Conservation (phyloP, 352 stramenopile genomes). For the Pythium chondricola region DNA sequence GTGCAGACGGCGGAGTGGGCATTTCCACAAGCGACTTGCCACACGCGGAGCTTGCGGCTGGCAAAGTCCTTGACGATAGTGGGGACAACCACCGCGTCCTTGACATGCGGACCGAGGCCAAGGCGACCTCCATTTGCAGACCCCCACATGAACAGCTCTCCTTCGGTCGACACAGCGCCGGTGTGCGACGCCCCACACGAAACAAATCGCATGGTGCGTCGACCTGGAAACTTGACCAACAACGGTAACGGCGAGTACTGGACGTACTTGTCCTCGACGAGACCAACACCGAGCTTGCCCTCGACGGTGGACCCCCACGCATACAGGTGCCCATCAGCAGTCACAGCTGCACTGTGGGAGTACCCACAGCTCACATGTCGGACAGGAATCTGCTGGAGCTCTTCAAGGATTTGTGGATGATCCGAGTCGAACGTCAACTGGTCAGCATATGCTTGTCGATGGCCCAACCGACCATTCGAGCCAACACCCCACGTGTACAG, state of each 20-base stretch:
- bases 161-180: slow-evolving; percentile 52
- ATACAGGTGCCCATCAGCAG: slow-evolving; percentile 69
- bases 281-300: slow-evolving; percentile 86
- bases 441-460: slow-evolving; percentile 39
- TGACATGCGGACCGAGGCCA: slow-evolving; percentile 71
- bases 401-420: slow-evolving; percentile 48
- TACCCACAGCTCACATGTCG: slow-evolving; percentile 62
- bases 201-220: slow-evolving; percentile 60
- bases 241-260: slow-evolving; percentile 27
- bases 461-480: slow-evolving; percentile 73
- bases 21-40: slow-evolving; percentile 64
- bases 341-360: slow-evolving; percentile 85
- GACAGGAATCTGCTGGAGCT: slow-evolving; percentile 37
- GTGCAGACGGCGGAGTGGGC: slow-evolving; percentile 81
- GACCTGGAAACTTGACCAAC: slow-evolving; percentile 56
- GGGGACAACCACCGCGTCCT: slow-evolving; percentile 61
- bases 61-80: slow-evolving; percentile 78
- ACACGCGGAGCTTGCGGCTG: slow-evolving; percentile 58
- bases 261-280: slow-evolving; percentile 74
- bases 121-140: slow-evolving; percentile 90
- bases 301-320: slow-evolving; percentile 81
- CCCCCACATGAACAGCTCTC: slow-evolving; percentile 87
- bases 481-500: slow-evolving; percentile 92
- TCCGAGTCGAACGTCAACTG: slow-evolving; percentile 61
- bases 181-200: slow-evolving; percentile 87